phyloP scores from a whole-genome alignment of 75 land plant genomes.

The Pseudotsuga menziesii region DNA sequence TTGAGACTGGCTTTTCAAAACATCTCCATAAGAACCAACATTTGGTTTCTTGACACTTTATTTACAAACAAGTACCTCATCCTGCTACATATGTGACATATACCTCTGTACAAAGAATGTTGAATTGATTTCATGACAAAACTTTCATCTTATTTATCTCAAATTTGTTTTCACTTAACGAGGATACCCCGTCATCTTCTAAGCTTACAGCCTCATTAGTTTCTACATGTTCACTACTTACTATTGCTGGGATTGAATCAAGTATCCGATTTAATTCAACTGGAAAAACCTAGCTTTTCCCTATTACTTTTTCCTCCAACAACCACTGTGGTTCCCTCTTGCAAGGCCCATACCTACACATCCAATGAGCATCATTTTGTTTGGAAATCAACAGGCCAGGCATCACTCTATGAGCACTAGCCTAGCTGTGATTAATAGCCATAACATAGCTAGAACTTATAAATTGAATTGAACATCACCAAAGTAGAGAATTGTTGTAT shows the following conservation, averaged over 20 bases:
- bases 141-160: background rate
- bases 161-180: background rate
- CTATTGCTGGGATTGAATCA: constrained; percentile 78
- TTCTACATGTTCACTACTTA: constrained; percentile 8
- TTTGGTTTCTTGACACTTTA: background rate
- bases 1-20: background rate
- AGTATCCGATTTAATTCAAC: constrained; percentile 74
- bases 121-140: background rate
- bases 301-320: constrained; percentile 94
- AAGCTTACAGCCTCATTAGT: background rate
- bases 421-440: background rate
- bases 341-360: constrained; percentile 89
- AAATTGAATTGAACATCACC: background rate
- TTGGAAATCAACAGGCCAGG: background rate
- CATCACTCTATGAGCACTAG: background rate
- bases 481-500: background rate
- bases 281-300: constrained; percentile 67
- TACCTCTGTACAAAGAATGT: background rate
- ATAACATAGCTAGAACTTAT: background rate
- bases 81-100: background rate
- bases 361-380: background rate
- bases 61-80: background rate
- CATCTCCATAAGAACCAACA: background rate
- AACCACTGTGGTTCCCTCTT: constrained; percentile 75
- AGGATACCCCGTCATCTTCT: constrained; percentile 6